phyloP scores from a whole-genome alignment of 306 rosid genomes.

The Clitoria ternatea region DNA sequence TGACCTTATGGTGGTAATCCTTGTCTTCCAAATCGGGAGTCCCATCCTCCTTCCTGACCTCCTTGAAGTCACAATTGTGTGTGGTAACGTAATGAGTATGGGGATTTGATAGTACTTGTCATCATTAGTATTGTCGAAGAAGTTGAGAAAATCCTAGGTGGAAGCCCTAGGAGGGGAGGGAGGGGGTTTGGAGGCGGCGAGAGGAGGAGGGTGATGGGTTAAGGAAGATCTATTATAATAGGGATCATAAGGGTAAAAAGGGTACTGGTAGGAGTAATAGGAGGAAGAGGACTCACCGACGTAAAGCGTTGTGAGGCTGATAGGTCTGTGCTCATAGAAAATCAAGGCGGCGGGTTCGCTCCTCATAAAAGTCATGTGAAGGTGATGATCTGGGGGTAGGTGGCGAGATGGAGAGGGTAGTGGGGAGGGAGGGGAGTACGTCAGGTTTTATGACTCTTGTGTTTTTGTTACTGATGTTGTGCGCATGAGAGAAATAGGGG shows the following conservation, averaged over 20 bases:
- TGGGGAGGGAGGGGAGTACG: conserved; percentile 30
- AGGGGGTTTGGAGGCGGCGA: conserved; percentile 69
- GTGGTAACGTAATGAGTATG: conserved; percentile 55
- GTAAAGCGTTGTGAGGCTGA: conserved; percentile 36
- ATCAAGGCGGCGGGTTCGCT: conserved; percentile 58
- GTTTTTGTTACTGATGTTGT: no score
- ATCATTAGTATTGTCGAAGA: conserved; percentile 34
- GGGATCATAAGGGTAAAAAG: neutral
- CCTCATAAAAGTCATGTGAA: conserved; percentile 63
- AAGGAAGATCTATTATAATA: conserved; percentile 32
- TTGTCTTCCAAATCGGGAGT: conserved; percentile 97
- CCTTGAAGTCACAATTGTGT: conserved; percentile 73
- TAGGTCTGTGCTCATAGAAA: conserved; percentile 58
- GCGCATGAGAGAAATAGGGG: no score
- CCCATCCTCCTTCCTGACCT: conserved; percentile 86
- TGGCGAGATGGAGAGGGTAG: conserved; percentile 75
- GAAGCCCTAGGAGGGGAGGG: conserved; percentile 81
- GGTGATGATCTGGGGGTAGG: neutral
- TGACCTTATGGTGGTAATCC: conserved; percentile 63
- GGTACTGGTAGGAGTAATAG: neutral
- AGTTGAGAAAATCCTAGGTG: conserved; percentile 73
- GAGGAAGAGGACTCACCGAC: conserved; percentile 68
- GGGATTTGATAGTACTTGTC: conserved; percentile 46
- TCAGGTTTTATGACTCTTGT: no score
- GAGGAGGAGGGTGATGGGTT: conserved; percentile 23